Base-by-base conservation (phyloP, 371 early-diverging fungal species). In the Apophysomyces variabilis region DNA sequence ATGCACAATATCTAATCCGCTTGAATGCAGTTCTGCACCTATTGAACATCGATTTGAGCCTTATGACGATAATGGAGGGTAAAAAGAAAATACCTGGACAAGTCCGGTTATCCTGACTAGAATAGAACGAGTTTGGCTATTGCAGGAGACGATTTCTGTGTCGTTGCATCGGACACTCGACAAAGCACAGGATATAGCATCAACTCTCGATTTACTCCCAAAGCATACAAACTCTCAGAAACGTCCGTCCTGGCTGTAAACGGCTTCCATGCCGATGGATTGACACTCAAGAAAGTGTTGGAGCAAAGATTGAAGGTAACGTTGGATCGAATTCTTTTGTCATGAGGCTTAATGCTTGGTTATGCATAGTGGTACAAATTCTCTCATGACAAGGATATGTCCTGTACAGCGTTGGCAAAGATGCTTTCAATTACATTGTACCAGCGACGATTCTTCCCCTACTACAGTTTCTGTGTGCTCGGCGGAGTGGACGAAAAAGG, bases 141-240 rank as follows among this genome's bases (percentile, higher is more conserved):
- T 77, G 95, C 95, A 45, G 98, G 99, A 54, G 85, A 92, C 43
- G 98, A 99, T 83, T 99, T 92, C 73, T 92, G 94, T 72, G 79
- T 99, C 13, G 85, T 99, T 38, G 99, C 99, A 32, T 90, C 95
- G 26, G 99, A 99, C 80, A 99, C 99, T 14, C 91, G 99, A 64
- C 97, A 97, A 81, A 94, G 94, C 73, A 93, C 96, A 66, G 98
- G 95, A 32, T 99, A 96, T 85, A 85, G 73, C 66, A 99, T 99
- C 83, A 96, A 99, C 84, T 87, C 96, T 13, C 89, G 99, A 67
- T 93, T 93, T 74, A 84, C 90, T 39, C 96, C 99, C 37, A 99
- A 99, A 79, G 92, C 95, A 41, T 96, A 91, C 76, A 86, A 87
- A 73, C 79, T 99, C 83, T 85, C 93, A n/a, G 93, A 97, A 65